Evolutionary conservation across 805 yeast species (phyloP), one percentile per base, ranked within the genome.

Genomic region (Debaryomyces prosopidis): DNA sequence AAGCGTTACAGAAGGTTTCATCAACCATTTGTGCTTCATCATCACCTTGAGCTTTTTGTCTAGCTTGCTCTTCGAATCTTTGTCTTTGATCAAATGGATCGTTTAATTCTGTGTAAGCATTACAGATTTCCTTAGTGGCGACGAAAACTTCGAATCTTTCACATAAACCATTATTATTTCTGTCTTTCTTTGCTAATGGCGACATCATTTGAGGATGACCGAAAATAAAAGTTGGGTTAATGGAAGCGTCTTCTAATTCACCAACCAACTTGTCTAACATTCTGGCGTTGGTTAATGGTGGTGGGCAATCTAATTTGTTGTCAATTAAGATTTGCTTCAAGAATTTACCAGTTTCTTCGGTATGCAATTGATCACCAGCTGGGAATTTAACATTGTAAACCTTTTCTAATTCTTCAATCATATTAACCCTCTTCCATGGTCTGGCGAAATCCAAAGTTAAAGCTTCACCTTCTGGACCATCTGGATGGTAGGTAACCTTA

Each of bases 141-240:
- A 94, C 98, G 63, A 92, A 92, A 48, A 94, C 97, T 77, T 92
- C 99, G 68, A 92, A 92, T 73, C 99, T 84, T 76, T 92, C 99
- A 80, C 97, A 90, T 65, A 92, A 77, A 60, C 99, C 99, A 49
- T 96, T 96, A 52, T 81, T 79, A 49, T 84, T 79, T 74, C 99
- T 85, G 68, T 92, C 88, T 76, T 88, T 89, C 78, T 92, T 92
- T 66, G 99, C 99, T 72, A 92, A 81, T 55, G 99, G 99, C 47
- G 98, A 92, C 99, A 92, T 92, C 95, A 92, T 89, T 77, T 92
- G 97, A 48, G 99, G 99, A 71, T 92, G 99, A 59, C 99, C 99
- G 63, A 89, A 91, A 70, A 92, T 88, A 72, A 92, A 92, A 39
- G 98, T 94, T 59, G 99, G 99, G 79, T 89, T 94, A 72, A 92